phyloP scores from a whole-genome alignment of 225 moss, liverwort and hornwort genomes.

The Asterella californica region DNA sequence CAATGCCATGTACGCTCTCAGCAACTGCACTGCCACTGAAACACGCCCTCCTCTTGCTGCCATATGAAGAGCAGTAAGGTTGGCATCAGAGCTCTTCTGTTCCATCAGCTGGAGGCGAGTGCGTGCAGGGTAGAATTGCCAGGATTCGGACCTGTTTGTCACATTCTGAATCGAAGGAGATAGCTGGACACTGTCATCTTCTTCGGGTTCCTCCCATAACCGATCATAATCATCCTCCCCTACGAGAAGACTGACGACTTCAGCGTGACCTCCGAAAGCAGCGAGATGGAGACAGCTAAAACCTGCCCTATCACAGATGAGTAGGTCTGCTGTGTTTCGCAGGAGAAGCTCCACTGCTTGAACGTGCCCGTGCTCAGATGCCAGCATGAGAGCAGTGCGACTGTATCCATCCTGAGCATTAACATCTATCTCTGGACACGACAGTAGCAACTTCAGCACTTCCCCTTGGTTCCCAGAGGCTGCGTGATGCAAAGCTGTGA shows the following conservation, averaged over 20 bases:
- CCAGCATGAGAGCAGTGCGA: neutral
- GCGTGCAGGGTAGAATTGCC: neutral
- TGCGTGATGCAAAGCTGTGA: conserved; percentile 2
- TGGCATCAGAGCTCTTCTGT: neutral
- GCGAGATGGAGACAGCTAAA: neutral
- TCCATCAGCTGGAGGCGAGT: neutral
- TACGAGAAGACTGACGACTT: neutral
- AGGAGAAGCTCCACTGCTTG: neutral
- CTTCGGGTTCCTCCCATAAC: neutral
- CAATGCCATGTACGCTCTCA: neutral
- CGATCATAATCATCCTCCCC: neutral
- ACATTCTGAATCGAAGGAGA: neutral
- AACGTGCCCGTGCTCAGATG: neutral
- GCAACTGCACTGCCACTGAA: neutral
- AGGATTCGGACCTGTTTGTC: neutral
- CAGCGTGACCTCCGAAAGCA: neutral
- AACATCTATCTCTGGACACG: neutral
- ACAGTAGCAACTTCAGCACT: neutral
- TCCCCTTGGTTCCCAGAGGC: neutral
- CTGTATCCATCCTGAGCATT: neutral
- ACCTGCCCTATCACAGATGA: neutral
- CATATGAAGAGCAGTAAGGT: neutral
- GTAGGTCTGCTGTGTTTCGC: neutral
- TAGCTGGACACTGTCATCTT: neutral
- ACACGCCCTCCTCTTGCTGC: neutral